Base-by-base conservation (phyloP, 2,329 filamentous ascomycete species). In the Neonectria neomacrospora region DNA sequence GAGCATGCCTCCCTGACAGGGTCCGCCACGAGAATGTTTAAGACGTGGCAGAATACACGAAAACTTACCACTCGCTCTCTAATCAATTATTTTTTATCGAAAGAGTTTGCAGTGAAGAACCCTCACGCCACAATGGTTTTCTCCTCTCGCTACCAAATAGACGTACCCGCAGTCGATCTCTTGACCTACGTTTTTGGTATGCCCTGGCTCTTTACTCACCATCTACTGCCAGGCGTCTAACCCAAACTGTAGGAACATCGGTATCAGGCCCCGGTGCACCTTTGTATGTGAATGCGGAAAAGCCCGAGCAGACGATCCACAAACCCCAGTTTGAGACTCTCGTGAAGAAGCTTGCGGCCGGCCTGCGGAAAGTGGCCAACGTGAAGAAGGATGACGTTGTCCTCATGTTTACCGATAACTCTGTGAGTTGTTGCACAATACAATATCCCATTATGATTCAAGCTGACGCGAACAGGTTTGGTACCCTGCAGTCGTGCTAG, bases 131-230 rank as follows among this genome's bases (percentile, higher is more conserved):
- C 47, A 39, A 58, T 58, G 37, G 44, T 47, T 32, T 47, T 58
- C 28, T 53, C 47, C 10, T 58, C 47, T 42, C 26, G 47, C 10
- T 34, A 52, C n/a, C 32, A 47, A 32, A 53, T 58, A 30, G 28
- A 53, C 8, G 47, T 58, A 44, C 47, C 55, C 23, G 11, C 32
- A 34, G 55, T 37, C 18, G 55, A 52, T 32, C 23, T 58, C 8
- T 47, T 58, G 34, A 58, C 55, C 12, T 52, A 58, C 6, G 30
- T 58, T 14, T 58, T 52, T 14, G 47, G 55, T 52, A 56, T 16
- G 30, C 2, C 28, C 7, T 22, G 11, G 11, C 3, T 34, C 16
- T 34, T 30, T 16, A 7, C 11, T 5, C 16, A 10, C 30, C 3
- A 6, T 22, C 32, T 18, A 34, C 7, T 22, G 18, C 23, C 2